A percentile compares a stretch with the other conserved stretches of the same genome.
Evolutionary conservation across 2,329 filamentous ascomycete genomes (phyloP).

Genomic region (Gaeumannomyces tritici): DNA sequence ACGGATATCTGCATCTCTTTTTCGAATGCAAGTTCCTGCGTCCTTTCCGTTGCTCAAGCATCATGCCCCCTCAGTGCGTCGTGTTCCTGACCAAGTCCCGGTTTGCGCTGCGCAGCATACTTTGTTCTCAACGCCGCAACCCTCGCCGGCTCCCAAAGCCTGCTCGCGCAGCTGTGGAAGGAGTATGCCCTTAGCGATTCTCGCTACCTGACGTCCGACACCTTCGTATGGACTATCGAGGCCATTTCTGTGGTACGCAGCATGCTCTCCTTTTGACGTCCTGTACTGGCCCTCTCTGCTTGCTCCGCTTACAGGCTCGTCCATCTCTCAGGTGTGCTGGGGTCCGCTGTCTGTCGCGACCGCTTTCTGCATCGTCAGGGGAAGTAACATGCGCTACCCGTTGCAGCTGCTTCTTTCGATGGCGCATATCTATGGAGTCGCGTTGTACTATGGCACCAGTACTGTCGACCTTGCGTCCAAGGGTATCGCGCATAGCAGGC

Average conservation of each 20-base stretch:
- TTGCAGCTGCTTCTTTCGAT: slow-evolving; percentile 41
- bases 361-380: slow-evolving; percentile 32
- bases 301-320: not conserved
- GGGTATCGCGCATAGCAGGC: slow-evolving; percentile 42
- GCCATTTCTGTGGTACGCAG: slow-evolving; percentile 62
- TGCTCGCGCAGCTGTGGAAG: slow-evolving; percentile 86
- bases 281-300: not conserved
- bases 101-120: slow-evolving; percentile 44
- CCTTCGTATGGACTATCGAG: slow-evolving; percentile 83
- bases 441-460: slow-evolving; percentile 52
- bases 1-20: slow-evolving; percentile 63
- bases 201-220: slow-evolving; percentile 71
- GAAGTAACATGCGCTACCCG: slow-evolving; percentile 36
- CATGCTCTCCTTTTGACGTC: not conserved
- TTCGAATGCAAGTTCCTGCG: slow-evolving; percentile 58
- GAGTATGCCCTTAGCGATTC: slow-evolving; percentile 85
- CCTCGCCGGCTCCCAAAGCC: slow-evolving; percentile 57
- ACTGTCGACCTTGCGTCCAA: slow-evolving; percentile 33
- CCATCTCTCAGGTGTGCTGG: slow-evolving; percentile 31
- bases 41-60: not conserved
- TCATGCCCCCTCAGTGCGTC: not conserved
- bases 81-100: not conserved
- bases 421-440: slow-evolving; percentile 51
- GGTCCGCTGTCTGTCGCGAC: slow-evolving; percentile 47
- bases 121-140: slow-evolving; percentile 60